These are phyloP conservation scores for Phytophthora brassicae DNA, from an alignment of 352 stramenopile species.

Conservation along the genomic window DNA sequence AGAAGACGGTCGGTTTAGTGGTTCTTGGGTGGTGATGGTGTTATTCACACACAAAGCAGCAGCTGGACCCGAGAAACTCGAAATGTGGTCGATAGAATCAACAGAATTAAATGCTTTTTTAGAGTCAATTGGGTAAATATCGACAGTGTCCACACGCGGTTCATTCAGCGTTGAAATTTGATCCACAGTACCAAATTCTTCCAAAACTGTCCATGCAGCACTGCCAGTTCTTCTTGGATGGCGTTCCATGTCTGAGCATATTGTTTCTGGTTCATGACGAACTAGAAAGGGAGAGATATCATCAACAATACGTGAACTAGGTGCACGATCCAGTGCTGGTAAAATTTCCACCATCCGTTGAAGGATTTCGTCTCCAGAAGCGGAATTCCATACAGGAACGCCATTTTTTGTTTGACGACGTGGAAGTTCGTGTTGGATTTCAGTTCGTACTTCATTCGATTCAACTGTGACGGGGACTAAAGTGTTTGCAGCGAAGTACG, in stretches of 20 bases:
- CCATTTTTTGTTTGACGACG: conserved; percentile 14
- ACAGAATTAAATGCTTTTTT: too few species aligned
- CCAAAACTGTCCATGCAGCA: conserved; percentile 13
- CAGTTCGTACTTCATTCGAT: conserved; percentile 9
- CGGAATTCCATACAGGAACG: conserved; percentile 8
- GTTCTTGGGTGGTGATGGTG: not conserved
- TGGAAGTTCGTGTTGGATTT: conserved; percentile 5
- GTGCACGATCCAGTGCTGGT: conserved; percentile 18
- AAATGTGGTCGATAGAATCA: not conserved
- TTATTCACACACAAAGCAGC: conserved; percentile 5
- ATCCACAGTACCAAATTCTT: conserved; percentile 7
- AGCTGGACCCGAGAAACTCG: not conserved
- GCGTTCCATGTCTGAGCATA: conserved; percentile 1
- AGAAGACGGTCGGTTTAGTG: not conserved
- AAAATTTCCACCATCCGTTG: conserved; percentile 29
- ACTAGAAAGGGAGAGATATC: conserved; percentile 22
- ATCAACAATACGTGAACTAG: conserved; percentile 1
- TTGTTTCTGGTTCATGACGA: conserved; percentile 9
- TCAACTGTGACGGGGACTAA: conserved; percentile 11
- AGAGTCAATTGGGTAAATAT: too few species aligned
- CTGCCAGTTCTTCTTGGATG: conserved; percentile 6
- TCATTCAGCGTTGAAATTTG: conserved; percentile 3
- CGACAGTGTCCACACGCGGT: not conserved
- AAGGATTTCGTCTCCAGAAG: conserved; percentile 23
- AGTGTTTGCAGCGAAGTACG: conserved; percentile 23